Base-by-base conservation (phyloP, 495 filamentous ascomycete species). In the Trichocladium antarcticum region DNA sequence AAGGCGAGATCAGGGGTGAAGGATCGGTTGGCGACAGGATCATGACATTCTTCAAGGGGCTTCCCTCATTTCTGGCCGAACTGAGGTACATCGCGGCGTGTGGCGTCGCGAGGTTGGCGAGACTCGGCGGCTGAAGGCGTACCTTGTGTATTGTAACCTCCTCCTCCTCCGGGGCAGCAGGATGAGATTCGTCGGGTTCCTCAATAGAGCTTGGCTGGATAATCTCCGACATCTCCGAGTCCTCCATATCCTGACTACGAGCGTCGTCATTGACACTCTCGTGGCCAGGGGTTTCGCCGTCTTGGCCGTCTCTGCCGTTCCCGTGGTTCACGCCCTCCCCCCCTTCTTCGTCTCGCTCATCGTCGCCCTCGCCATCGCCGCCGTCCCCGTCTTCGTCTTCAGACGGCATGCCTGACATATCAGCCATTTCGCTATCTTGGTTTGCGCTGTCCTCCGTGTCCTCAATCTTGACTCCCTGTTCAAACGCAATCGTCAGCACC, bases 391-490 rank as follows among this genome's bases (percentile, higher is more conserved):
- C 73, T 57, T 68, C 75, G 61, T 77, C 65, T 49, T 81, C 79
- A 32, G 77, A 80, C 19, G 71, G 76, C 29, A 78, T 72, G 29
- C 75, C 77, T 11, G 64, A 67, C 6, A 68, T 72, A 32, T 83
- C 81, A 0, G 77, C 59, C 70, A 76, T 70, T 42, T 70, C 64
- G 48, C 63, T 61, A 42, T 73, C 62, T 51, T 69, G 59, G 48
- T 68, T 63, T 42, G 64, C 50, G 45, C 57, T 55, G 43, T 62
- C 57, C 12, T 66, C 66, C 27, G 58, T 77, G 64, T 62, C 71
- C 59, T 62, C 67, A 35, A 49, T 48, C 43, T 46, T 62, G 68
- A 39, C 66, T 59, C 44, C 63, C 70, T 54, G 64, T 15, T 34
- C 2, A 1, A 3, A 10, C 21, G 27, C 4, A 55, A 5, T 37